Conservation (phyloP, 768 basidiomycete genomes). For the Phylloporus rhodoxanthus region DNA sequence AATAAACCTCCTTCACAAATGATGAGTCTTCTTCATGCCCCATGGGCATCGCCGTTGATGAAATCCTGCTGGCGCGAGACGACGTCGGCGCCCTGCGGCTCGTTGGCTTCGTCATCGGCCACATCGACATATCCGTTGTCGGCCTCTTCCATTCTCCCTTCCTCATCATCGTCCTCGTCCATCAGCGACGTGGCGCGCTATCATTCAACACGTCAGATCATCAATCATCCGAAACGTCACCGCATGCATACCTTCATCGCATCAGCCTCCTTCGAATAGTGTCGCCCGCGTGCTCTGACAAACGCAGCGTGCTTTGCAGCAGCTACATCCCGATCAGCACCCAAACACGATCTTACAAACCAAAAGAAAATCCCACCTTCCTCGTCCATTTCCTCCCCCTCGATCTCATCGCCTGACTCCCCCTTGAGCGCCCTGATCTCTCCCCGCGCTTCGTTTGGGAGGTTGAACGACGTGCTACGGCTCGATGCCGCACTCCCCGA, state of each 20-base stretch:
- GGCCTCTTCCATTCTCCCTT: neutral
- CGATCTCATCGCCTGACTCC: conserved; percentile 47
- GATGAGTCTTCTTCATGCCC: conserved; percentile 4
- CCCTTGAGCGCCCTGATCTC: conserved; percentile 45
- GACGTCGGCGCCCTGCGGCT: neutral
- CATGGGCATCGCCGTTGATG: conserved; percentile 22
- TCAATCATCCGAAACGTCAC: neutral
- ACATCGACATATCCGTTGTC: conserved; percentile 9
- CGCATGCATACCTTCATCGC: conserved; percentile 72
- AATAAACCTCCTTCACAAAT: neutral
- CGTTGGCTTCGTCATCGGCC: neutral
- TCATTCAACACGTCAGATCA: conserved; percentile 2
- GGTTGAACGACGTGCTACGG: conserved; percentile 78
- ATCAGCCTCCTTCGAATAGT: conserved; percentile 88
- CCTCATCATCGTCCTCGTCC: conserved; percentile 52
- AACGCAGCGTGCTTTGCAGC: conserved; percentile 80
- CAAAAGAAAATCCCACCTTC: conserved; percentile 48
- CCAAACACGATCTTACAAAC: neutral
- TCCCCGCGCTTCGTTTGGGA: conserved; percentile 63
- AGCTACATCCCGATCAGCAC: conserved; percentile 38
- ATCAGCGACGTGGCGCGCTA: conserved; percentile 63
- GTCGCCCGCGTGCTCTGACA: conserved; percentile 71
- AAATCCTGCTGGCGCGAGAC: neutral
- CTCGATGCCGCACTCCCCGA: conserved; percentile 63
- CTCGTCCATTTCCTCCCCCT: conserved; percentile 84